Evolutionary conservation across 192 early-diverging fungal species (phyloP), one percentile per base, ranked within the genome.

Genomic region (Gaertneriomyces semiglobifer): DNA sequence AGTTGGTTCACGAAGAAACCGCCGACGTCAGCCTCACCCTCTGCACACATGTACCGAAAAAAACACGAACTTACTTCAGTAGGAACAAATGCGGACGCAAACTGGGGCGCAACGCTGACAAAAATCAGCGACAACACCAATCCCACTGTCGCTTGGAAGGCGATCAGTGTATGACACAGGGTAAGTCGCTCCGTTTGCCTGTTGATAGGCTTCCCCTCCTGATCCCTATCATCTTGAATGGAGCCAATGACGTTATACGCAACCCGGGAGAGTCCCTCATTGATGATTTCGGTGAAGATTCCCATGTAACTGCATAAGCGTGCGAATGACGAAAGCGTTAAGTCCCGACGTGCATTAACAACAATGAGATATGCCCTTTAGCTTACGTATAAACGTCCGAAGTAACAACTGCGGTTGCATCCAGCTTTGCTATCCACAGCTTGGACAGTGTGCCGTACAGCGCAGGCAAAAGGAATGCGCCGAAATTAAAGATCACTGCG

Each of bases 341-440:
- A 0, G 25, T 1, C 25, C 25, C 25, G 25, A 0, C 25, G 25
- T 2, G 25, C 25, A 1, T 33, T 33, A 33, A 33, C 25, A 33
- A 2, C 25, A 33, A 2, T 33, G 25, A 33, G 25, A 33, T 0
- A 33, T 33, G 25, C 25, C 25, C 25, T 33, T 33, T 33, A 33
- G 25, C 25, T 33, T 33, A 33, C 7, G 65, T 68, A 50, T 69
- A 72, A 18, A 54, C 46, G 42, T 72, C 70, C 19, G 65, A 62
- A 14, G 65, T 69, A 45, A 65, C 70, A 47, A 72, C 70, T 41
- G 38, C 20, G 7, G 70, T 69, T 7, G 64, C 25, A 42, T 70
- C 70, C 14, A 72, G 40, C 16, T 69, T 50, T 14, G 64, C 70
- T 9, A 72, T 72, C 70, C 70, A 72, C 4, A 72, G 63, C 39